Evolutionary conservation across 2,329 filamentous ascomycete species (phyloP), one percentile per base, ranked within the genome.

Genomic region (Cladosporium sp.): DNA sequence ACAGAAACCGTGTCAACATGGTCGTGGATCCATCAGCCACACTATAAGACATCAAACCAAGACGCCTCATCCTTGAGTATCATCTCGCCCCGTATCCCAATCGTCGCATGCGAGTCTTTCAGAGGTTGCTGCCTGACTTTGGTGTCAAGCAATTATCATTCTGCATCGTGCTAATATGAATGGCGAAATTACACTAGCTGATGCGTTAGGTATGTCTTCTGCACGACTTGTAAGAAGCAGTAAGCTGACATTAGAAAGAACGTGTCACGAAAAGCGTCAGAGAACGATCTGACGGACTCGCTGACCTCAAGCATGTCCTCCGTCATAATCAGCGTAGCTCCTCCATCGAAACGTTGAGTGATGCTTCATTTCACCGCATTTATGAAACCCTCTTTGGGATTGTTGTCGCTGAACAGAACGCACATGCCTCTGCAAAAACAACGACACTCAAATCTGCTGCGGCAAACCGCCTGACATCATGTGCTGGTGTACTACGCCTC

Each of bases 281-380:
- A 60, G 77, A 79, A 24, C 80, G 82, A 37, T 69, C 66, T 34
- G 75, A 79, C 59, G 83, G 79, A 32, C 71, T 85, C 59, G 75
- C 76, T 61, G 78, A 83, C 64, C 71, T 86, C 56, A 80, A 80
- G 66, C 77, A 80, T 61, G 78, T 85, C 55, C 72, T 86, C 32
- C 76, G 77, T 54, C 76, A 81, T 64, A 82, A 81, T 64, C 79
- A 75, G 64, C 74, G 70, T 25, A 76, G 69, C 61, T 60, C 71
- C 25, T 71, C 64, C 44, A 64, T 76, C 61, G 71, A 76, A 34
- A 66, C 68, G 5, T 77, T 96, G 34, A 82, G 81, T 45, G 90
- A 96, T 69, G 89, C 88, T 69, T 82, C 83, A n/a, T 96, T 89
- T 64, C 88, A 94, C 68, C 82, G 83, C 59, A 85, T 97, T 42